These are phyloP conservation scores for Mycena floridula DNA, from an alignment of 768 basidiomycete species.

Conservation along the genomic window DNA sequence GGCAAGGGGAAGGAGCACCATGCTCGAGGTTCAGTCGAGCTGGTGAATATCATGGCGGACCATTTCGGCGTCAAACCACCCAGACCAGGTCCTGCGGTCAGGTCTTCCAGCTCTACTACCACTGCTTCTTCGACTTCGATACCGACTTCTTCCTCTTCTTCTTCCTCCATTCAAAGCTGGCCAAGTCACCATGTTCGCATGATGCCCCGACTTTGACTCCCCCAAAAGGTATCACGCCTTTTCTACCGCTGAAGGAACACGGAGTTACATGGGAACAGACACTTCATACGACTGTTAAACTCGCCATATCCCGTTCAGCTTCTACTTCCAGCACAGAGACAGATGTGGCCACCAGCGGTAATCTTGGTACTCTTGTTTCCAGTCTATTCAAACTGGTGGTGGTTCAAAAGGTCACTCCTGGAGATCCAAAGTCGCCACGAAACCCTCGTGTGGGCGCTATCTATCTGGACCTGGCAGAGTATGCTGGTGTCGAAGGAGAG, in stretches of 20 bases:
- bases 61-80: slow-evolving; percentile 4
- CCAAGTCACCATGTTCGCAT: background rate
- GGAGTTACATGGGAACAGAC: slow-evolving; percentile 55
- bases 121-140: slow-evolving; percentile 10
- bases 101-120: background rate
- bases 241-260: slow-evolving; percentile 57
- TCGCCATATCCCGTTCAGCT: slow-evolving; percentile 45
- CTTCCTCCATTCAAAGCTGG: background rate
- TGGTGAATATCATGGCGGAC: slow-evolving; percentile 9
- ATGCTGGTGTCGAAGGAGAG: slow-evolving; percentile 49
- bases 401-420: slow-evolving; percentile 52
- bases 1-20: slow-evolving; percentile 13
- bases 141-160: slow-evolving; percentile 7
- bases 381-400: slow-evolving; percentile 63
- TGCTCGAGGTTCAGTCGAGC: background rate
- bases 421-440: slow-evolving; percentile 48
- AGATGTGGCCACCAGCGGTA: slow-evolving; percentile 12
- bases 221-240: slow-evolving; percentile 57
- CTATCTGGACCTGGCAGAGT: slow-evolving; percentile 70
- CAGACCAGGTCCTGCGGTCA: background rate
- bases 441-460: slow-evolving; percentile 62
- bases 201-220: slow-evolving; percentile 19
- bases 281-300: slow-evolving; percentile 50
- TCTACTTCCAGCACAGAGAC: background rate
- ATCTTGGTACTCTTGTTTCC: slow-evolving; percentile 44